Percentiles rank a stretch among this genome's conserved stretches.
Evolutionary conservation across 768 basidiomycete genomes (phyloP).

Genomic region (Pleurotus ostreatus): DNA sequence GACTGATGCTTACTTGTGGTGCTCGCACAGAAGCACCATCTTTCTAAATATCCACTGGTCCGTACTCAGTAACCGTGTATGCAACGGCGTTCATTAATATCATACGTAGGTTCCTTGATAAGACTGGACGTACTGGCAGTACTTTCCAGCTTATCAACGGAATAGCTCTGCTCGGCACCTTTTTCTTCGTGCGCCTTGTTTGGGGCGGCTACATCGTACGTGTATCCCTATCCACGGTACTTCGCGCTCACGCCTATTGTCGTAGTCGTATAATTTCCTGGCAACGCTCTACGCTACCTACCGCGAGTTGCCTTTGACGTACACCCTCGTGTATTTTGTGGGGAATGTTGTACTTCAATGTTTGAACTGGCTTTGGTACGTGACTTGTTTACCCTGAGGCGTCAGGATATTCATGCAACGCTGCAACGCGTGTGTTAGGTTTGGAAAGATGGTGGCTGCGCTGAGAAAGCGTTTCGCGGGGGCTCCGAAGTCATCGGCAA

Average conservation of each 20-base stretch:
- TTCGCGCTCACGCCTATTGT: neutral
- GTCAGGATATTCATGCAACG: neutral
- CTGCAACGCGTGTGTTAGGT: conserved; percentile 36
- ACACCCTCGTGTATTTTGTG: conserved; percentile 44
- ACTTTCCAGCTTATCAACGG: conserved; percentile 72
- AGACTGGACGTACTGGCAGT: conserved; percentile 67
- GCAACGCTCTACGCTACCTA: conserved; percentile 53
- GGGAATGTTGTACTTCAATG: conserved; percentile 67
- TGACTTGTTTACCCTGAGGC: conserved; percentile 2
- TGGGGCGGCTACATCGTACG: conserved; percentile 57
- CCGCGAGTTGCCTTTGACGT: conserved; percentile 46
- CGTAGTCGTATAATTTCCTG: conserved; percentile 66
- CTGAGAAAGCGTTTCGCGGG: conserved; percentile 55
- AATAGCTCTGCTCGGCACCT: conserved; percentile 56
- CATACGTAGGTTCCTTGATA: conserved; percentile 65
- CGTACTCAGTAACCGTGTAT: conserved; percentile 11
- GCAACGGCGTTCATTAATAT: neutral
- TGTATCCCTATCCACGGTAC: neutral
- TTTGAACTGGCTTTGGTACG: conserved; percentile 81
- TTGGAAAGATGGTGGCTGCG: conserved; percentile 68
- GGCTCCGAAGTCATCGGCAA: conserved; percentile 5
- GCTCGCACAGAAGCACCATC: conserved; percentile 59
- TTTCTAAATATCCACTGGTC: conserved; percentile 90
- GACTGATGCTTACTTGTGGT: no score
- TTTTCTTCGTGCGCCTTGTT: conserved; percentile 66